Percentiles rank a stretch among this genome's conserved stretches.
Evolutionary conservation across 2,329 filamentous ascomycete genomes (phyloP).

Genomic region (Trichoderma sp.): DNA sequence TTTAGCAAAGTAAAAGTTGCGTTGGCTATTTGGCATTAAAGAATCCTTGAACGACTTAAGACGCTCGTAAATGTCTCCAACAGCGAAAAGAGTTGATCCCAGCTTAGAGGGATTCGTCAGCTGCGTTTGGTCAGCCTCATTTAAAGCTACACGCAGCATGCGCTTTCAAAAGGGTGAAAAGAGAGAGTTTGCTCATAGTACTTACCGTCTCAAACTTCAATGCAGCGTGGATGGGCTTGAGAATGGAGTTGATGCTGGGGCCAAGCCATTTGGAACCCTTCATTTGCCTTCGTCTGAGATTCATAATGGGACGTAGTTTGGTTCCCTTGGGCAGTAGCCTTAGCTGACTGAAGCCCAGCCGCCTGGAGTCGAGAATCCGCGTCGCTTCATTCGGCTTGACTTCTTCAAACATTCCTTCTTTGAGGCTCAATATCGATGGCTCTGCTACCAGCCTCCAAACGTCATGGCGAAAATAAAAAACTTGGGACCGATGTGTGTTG

Average conservation of each 20-base stretch:
- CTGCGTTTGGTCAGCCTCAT: conserved; percentile 23
- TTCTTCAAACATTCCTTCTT: conserved; percentile 74
- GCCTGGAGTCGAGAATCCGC: conserved; percentile 57
- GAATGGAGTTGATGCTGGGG: conserved; percentile 45
- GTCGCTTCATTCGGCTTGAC: conserved; percentile 57
- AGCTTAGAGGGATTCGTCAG: conserved; percentile 55
- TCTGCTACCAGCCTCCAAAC: conserved; percentile 77
- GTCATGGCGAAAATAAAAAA: conserved; percentile 96
- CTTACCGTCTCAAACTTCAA: conserved; percentile 74
- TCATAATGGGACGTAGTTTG: conserved; percentile 81
- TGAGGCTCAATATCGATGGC: conserved; percentile 66
- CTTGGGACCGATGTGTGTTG: conserved; percentile 69
- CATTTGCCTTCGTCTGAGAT: conserved; percentile 66
- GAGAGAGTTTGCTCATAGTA: background rate
- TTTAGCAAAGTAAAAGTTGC: conserved; percentile 79
- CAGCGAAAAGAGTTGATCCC: conserved; percentile 78
- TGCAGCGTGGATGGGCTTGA: conserved; percentile 72
- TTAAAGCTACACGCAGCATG: background rate
- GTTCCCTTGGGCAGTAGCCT: conserved; percentile 77
- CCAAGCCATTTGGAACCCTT: conserved; percentile 58
- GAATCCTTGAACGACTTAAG: conserved; percentile 65
- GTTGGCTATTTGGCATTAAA: conserved; percentile 35
- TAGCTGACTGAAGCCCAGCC: conserved; percentile 73
- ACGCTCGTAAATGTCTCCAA: conserved; percentile 73
- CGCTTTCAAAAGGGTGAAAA: background rate